Evolutionary conservation across 768 basidiomycete species (phyloP).

Genomic region (Scleroderma bovista): DNA sequence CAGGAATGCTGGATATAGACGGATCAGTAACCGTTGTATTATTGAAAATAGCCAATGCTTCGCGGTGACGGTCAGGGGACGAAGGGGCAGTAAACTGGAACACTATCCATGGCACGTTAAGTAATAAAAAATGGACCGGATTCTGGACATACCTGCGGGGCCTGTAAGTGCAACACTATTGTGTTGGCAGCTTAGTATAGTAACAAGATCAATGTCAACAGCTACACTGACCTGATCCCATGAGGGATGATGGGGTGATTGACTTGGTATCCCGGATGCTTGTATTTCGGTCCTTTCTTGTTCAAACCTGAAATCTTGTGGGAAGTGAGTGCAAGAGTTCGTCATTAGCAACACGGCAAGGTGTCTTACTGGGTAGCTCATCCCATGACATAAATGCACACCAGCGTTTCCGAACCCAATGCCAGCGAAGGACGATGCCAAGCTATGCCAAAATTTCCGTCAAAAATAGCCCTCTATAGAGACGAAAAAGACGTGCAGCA

Average conservation of each 20-base stretch:
- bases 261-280: slow-evolving; percentile 85
- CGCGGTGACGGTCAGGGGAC: slow-evolving; percentile 84
- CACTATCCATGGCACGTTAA: slow-evolving; percentile 37
- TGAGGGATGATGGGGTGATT: slow-evolving; percentile 90
- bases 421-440: slow-evolving; percentile 91
- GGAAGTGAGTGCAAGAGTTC: not conserved
- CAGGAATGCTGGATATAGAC: slow-evolving; percentile 66
- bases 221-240: slow-evolving; percentile 53
- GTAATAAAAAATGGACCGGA: slow-evolving; percentile 1
- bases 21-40: slow-evolving; percentile 60
- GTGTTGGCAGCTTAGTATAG: slow-evolving; percentile 5
- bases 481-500: slow-evolving; percentile 58
- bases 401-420: slow-evolving; percentile 95
- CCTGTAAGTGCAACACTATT: slow-evolving; percentile 80
- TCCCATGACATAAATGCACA: slow-evolving; percentile 86
- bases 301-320: slow-evolving; percentile 85
- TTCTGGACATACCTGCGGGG: slow-evolving; percentile 57
- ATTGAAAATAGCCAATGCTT: slow-evolving; percentile 81
- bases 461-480: not conserved
- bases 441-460: slow-evolving; percentile 33
- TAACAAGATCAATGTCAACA: not conserved
- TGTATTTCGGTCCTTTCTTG: slow-evolving; percentile 89
- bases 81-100: slow-evolving; percentile 97
- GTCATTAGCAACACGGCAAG: not conserved
- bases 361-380: slow-evolving; percentile 80